Conservation (phyloP, 2,329 filamentous ascomycete genomes). For the Arthrinium phaeospermum region DNA sequence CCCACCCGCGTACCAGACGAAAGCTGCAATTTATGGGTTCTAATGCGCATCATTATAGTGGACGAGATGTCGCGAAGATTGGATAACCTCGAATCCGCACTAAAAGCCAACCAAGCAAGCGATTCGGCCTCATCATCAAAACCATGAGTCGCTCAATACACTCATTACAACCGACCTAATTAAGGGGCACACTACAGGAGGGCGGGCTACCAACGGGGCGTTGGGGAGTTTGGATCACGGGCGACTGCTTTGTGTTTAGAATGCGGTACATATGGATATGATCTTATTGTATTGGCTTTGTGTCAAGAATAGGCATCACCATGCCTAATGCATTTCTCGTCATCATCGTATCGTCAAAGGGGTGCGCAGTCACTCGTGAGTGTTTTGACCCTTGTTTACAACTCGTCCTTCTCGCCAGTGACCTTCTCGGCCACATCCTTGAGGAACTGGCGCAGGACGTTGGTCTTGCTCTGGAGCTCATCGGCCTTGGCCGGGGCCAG, state of each 20-base stretch:
- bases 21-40: background rate
- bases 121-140: slow-evolving; percentile 44
- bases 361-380: background rate
- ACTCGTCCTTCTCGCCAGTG: slow-evolving; percentile 68
- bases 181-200: background rate
- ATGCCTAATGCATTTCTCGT: slow-evolving; percentile 17
- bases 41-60: slow-evolving; percentile 60
- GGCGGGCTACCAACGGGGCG: background rate
- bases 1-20: background rate
- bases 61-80: slow-evolving; percentile 90
- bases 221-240: slow-evolving; percentile 3
- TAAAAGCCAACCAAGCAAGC: slow-evolving; percentile 63
- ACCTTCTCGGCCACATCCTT: slow-evolving; percentile 61
- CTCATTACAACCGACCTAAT: background rate
- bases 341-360: background rate
- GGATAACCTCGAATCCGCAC: slow-evolving; percentile 79
- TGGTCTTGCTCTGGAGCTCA: slow-evolving; percentile 83
- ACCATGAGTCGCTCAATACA: slow-evolving; percentile 32
- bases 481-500: slow-evolving; percentile 86
- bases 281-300: slow-evolving; percentile 9
- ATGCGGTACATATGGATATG: background rate
- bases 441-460: slow-evolving; percentile 83
- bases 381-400: slow-evolving; percentile 52
- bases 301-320: slow-evolving; percentile 25
- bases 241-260: background rate